Percentiles rank a stretch among this genome's conserved stretches.
Evolutionary conservation across 2,329 filamentous ascomycete species (phyloP).

Genomic region (Beauveria rudraprayagi): DNA sequence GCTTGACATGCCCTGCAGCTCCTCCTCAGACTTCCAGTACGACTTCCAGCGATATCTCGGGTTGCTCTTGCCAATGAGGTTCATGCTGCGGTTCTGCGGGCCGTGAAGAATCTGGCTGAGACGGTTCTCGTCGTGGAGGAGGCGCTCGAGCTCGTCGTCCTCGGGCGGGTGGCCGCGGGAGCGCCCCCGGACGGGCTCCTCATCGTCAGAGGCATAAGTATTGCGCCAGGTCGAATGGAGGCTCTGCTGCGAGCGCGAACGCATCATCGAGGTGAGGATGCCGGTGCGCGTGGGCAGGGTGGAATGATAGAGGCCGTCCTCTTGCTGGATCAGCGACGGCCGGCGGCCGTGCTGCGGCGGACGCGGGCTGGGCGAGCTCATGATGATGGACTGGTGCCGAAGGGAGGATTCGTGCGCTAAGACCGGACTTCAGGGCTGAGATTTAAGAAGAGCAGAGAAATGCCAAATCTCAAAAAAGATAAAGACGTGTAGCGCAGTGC

Average conservation of each 20-base stretch:
- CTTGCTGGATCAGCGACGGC: slow-evolving; percentile 25
- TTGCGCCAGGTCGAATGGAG: slow-evolving; percentile 20
- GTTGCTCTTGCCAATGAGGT: slow-evolving; percentile 82
- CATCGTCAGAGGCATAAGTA: slow-evolving; percentile 16
- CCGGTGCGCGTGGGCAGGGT: slow-evolving; percentile 29
- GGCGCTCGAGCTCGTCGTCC: slow-evolving; percentile 37
- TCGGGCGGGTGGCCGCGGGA: slow-evolving; percentile 21
- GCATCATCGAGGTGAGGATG: slow-evolving; percentile 30
- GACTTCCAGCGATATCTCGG: slow-evolving; percentile 77
- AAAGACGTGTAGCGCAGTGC: too few relatives aligned
- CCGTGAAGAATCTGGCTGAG: slow-evolving; percentile 52
- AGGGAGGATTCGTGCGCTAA: neutral
- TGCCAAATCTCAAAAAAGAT: too few relatives aligned
- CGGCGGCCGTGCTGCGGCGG: slow-evolving; percentile 18
- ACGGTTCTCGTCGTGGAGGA: slow-evolving; percentile 48
- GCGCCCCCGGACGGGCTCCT: slow-evolving; percentile 12
- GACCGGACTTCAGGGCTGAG: too few relatives aligned
- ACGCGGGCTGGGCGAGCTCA: slow-evolving; percentile 11
- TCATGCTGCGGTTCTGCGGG: slow-evolving; percentile 73
- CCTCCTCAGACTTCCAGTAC: slow-evolving; percentile 76
- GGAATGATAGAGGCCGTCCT: slow-evolving; percentile 24
- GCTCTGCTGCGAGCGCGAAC: slow-evolving; percentile 29
- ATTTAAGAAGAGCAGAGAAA: too few relatives aligned
- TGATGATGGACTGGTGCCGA: slow-evolving; percentile 1
- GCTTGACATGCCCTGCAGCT: slow-evolving; percentile 64